Evolutionary conservation across 169 alveolate species (phyloP).

Genomic region (Plasmodium relictum): DNA sequence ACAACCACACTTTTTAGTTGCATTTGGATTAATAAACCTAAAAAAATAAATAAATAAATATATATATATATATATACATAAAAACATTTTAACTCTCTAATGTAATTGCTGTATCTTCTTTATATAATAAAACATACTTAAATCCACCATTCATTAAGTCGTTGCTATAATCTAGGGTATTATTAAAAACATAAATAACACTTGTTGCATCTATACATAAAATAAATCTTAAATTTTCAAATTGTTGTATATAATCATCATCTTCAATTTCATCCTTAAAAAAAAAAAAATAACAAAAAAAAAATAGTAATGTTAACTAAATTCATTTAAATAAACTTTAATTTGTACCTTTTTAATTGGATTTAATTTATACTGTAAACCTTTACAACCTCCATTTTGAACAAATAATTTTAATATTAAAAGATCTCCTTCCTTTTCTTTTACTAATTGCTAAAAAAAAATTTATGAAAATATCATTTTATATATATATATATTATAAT

Average conservation of each 20-base stretch:
- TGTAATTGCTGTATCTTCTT: neutral
- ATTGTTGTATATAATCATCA: constrained; percentile 76
- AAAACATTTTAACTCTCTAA: no score
- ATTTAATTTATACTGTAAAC: constrained; percentile 63
- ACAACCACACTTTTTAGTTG: constrained; percentile 77
- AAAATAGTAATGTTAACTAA: neutral
- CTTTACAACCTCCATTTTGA: constrained; percentile 76
- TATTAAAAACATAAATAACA: constrained; percentile 64
- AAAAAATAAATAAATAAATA: neutral
- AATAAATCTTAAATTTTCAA: constrained; percentile 62
- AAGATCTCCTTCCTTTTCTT: constrained; percentile 9
- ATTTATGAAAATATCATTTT: constrained; percentile 3
- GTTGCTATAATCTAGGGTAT: constrained; percentile 58
- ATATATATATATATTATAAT: neutral
- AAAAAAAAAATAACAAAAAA: neutral
- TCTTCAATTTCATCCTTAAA: constrained; percentile 67
- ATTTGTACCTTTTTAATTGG: constrained; percentile 69
- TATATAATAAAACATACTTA: constrained; percentile 41
- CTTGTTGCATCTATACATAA: constrained; percentile 73
- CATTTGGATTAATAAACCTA: constrained; percentile 78
- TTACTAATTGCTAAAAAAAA: constrained; percentile 61
- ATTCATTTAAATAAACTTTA: constrained; percentile 5
- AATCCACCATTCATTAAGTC: constrained; percentile 77
- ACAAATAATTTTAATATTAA: constrained; percentile 56
- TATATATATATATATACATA: constrained; percentile 4